Evolutionary conservation across 257 asterid genomes (phyloP), one percentile per base, ranked within the genome.

Genomic region (Solanum bulbocastanum): DNA sequence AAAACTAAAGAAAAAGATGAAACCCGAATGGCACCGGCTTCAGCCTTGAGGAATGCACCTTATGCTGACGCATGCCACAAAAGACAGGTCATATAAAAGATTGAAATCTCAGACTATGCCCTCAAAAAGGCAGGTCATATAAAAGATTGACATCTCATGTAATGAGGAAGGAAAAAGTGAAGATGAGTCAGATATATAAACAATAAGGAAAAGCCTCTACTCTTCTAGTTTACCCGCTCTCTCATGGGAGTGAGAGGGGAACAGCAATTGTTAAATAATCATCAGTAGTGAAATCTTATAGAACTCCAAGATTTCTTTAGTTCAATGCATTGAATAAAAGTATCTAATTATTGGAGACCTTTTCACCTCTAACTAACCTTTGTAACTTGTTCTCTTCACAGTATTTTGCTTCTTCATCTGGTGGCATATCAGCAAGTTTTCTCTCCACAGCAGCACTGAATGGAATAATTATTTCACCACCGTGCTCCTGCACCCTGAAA

Each of bases 401-500:
- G 89, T 97, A 96, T 88, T 96, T 95, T 39, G 95, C 94, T 93
- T 94, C 98, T 87, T 95, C 99, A 35, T 96, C 99, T 10, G 97
- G 93, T 74, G 95, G 86, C 89, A 96, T n/a, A 89, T 97, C 99
- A 83, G 98, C 92, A 90, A 97, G 98, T 72, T 92, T 92, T 90
- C 96, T 96, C 93, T 97, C 99, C 46, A 97, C 92, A 88, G 92
- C 95, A 90, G 98, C 94, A 87, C 99, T 97, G 90, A 97, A 93
- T 90, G 99, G 99, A 89, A 96, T 93, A 85, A 97, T 95, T 87
- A 89, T 86, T 88, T 93, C 99, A 89, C 97, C 99, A 81, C 99
- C 99, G 90, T 97, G 99, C 92, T 97, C 99, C 90, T 97, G 99
- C 91, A 97, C 99, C 99, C 99, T 97, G 88, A 72, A 87, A 87